phyloP scores from a whole-genome alignment of 2,329 filamentous ascomycete species.

The Cladosporium cucumerinum region DNA sequence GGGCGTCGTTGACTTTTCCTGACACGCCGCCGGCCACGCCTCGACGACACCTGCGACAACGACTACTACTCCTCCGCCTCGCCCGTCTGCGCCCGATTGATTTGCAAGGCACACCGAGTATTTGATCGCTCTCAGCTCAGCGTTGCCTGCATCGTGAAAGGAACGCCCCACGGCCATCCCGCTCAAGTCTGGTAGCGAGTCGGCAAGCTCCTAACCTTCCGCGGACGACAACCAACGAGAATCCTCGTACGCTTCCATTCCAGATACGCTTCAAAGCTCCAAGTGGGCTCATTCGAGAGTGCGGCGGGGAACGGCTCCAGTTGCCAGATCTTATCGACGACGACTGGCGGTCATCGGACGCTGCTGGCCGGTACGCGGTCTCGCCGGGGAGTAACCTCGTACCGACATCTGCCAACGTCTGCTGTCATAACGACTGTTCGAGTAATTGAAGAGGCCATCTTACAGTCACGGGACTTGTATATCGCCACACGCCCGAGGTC shows the following conservation, averaged over 20 bases:
- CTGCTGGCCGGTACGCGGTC: constrained; percentile 13
- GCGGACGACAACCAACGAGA: constrained; percentile 5
- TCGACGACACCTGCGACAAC: not conserved
- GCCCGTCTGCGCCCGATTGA: not conserved
- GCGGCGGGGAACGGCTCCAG: constrained; percentile 10
- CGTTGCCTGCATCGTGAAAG: constrained; percentile 12
- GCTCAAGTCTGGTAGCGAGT: constrained; percentile 17
- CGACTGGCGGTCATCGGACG: not conserved
- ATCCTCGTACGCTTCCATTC: constrained; percentile 8
- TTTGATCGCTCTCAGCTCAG: not conserved
- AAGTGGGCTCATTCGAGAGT: constrained; percentile 1
- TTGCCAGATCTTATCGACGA: constrained; percentile 9
- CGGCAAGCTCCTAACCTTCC: constrained; percentile 16
- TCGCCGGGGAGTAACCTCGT: constrained; percentile 9
- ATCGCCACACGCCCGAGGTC: not conserved
- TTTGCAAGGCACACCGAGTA: not conserved
- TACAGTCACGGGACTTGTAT: constrained; percentile 8
- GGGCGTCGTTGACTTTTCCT: not conserved
- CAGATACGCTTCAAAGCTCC: constrained; percentile 12
- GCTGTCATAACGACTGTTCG: constrained; percentile 3
- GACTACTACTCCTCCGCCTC: not conserved
- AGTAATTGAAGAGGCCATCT: not conserved
- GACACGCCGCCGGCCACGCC: not conserved
- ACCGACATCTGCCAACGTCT: constrained; percentile 12
- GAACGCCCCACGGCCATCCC: constrained; percentile 11